phyloP scores from a whole-genome alignment of 345 rosid genomes.

The Eucalyptus sideroxylon region DNA sequence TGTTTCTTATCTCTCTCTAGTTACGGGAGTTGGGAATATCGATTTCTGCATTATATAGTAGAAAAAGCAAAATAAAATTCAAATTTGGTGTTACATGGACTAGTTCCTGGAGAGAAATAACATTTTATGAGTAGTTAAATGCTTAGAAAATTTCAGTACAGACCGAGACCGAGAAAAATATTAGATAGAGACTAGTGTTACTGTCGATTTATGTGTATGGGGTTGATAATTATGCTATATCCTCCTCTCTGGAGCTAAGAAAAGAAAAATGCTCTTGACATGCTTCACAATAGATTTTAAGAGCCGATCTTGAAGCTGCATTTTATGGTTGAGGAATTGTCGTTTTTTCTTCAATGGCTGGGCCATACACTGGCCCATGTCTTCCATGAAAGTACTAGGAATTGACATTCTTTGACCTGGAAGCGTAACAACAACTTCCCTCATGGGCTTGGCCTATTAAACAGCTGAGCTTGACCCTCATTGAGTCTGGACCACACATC shows the following conservation, averaged over 20 bases:
- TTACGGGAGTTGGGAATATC: not conserved
- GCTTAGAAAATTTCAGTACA: not conserved
- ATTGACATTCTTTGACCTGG: not conserved
- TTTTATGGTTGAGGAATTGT: not conserved
- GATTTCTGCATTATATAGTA: not conserved
- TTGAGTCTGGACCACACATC: constrained; percentile 33
- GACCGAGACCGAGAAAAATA: not conserved
- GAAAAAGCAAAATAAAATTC: not conserved
- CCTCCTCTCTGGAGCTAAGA: not conserved
- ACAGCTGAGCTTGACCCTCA: not conserved
- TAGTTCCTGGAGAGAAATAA: not conserved
- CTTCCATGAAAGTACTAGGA: not conserved
- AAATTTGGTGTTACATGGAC: not conserved
- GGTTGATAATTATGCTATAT: not conserved
- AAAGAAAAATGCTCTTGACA: not conserved
- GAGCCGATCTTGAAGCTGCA: not conserved
- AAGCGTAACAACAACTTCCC: not conserved
- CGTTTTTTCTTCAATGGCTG: not conserved
- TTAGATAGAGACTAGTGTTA: not conserved
- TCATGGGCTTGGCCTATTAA: not conserved
- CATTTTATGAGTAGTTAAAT: not conserved
- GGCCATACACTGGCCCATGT: not conserved
- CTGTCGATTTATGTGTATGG: not conserved
- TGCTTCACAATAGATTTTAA: not conserved
- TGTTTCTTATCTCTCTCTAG: not conserved